phyloP scores from a whole-genome alignment of 352 stramenopile species.

The Phytophthora macrochlamydospora region DNA sequence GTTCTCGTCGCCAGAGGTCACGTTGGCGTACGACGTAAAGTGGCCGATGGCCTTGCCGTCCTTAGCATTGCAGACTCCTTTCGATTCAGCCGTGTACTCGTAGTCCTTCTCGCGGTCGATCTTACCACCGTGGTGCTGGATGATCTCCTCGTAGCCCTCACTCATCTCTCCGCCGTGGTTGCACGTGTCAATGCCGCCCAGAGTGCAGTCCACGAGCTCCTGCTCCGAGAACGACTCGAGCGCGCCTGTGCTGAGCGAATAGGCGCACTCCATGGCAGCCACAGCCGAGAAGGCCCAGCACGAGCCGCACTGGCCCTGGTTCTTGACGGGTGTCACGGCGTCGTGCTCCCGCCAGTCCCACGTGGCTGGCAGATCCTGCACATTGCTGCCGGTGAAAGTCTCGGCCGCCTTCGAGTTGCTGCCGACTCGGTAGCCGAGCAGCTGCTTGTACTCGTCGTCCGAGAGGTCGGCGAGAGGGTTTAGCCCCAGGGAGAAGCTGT shows the following conservation, averaged over 20 bases:
- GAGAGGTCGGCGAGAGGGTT: slow-evolving; percentile 50
- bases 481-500: slow-evolving; percentile 54
- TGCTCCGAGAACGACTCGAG: slow-evolving; percentile 97
- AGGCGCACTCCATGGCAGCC: slow-evolving; percentile 96
- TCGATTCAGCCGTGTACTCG: slow-evolving; percentile 93
- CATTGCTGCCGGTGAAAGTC: slow-evolving; percentile 23
- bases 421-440: slow-evolving; percentile 33
- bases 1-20: slow-evolving; percentile 70
- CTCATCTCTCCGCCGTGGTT: slow-evolving; percentile 97
- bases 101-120: slow-evolving; percentile 96
- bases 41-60: slow-evolving; percentile 72
- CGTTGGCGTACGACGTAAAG: slow-evolving; percentile 83
- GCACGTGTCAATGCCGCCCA: slow-evolving; percentile 94
- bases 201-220: slow-evolving; percentile 97
- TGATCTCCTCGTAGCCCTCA: slow-evolving; percentile 96
- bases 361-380: slow-evolving; percentile 54
- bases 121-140: slow-evolving; percentile 71
- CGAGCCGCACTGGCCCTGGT: slow-evolving; percentile 94
- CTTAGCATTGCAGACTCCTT: slow-evolving; percentile 85
- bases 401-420: slow-evolving; percentile 4
- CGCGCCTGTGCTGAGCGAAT: slow-evolving; percentile 91
- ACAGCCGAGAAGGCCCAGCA: slow-evolving; percentile 98
- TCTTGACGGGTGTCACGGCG: slow-evolving; percentile 92
- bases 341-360: slow-evolving; percentile 95
- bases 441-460: slow-evolving; percentile 47